A percentile compares a stretch with the other conserved stretches of the same genome.
These are phyloP conservation scores for Mycocentrospora acerina DNA, from an alignment of 2,329 filamentous ascomycete species.

Conservation along the genomic window DNA sequence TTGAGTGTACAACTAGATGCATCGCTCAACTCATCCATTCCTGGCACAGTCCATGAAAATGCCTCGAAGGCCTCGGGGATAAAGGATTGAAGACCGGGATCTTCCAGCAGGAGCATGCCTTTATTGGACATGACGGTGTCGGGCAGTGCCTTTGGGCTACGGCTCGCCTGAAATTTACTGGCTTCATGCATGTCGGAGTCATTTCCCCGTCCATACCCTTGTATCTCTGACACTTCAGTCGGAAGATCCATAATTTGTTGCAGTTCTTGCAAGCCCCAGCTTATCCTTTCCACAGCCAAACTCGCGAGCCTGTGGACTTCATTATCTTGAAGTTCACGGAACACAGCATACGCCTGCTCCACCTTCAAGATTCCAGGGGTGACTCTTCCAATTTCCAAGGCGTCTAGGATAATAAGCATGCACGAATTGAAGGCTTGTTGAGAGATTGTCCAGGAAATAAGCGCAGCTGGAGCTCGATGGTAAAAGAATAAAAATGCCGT, in stretches of 20 bases:
- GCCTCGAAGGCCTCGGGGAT: conserved; percentile 36
- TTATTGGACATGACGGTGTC: conserved; percentile 51
- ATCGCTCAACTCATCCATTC: conserved; percentile 5
- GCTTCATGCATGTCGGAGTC: conserved; percentile 12
- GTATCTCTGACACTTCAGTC: conserved; percentile 6
- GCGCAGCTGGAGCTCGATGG: conserved; percentile 44
- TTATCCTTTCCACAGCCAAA: conserved; percentile 47
- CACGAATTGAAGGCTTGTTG: conserved; percentile 55
- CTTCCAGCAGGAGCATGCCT: conserved; percentile 52
- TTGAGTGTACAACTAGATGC: conserved; percentile 4
- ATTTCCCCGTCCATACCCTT: conserved; percentile 2
- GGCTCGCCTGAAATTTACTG: conserved; percentile 15
- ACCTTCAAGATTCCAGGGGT: conserved; percentile 31
- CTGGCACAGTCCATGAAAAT: conserved; percentile 30
- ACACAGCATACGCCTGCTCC: conserved; percentile 46
- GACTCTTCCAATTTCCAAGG: conserved; percentile 45
- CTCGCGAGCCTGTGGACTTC: conserved; percentile 49
- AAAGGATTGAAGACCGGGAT: conserved; percentile 46
- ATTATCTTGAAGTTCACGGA: conserved; percentile 45
- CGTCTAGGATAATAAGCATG: conserved; percentile 52
- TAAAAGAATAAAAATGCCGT: conserved; percentile 52
- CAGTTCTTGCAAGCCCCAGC: conserved; percentile 30
- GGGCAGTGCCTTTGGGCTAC: conserved; percentile 13
- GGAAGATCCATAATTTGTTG: conserved; percentile 12
- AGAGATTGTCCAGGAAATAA: conserved; percentile 52